Evolutionary conservation across 2,329 filamentous ascomycete species (phyloP).

Genomic region (Ophidiomyces ophidiicola): DNA sequence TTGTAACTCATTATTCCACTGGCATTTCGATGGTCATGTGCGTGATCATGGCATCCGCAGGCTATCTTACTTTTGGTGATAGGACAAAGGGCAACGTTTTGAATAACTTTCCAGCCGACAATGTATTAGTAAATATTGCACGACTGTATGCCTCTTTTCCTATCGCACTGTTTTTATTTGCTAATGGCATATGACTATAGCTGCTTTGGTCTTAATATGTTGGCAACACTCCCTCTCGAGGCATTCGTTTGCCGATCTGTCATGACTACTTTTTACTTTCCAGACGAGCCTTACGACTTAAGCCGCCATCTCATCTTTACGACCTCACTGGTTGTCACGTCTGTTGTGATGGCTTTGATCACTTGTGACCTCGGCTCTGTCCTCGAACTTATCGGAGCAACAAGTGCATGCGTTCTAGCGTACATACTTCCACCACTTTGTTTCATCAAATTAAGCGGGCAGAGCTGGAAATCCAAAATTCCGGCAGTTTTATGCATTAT

Average conservation of each 20-base stretch:
- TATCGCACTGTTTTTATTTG: neutral
- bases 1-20: slow-evolving; percentile 88
- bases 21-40: slow-evolving; percentile 84
- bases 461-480: slow-evolving; percentile 60
- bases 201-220: slow-evolving; percentile 97
- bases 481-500: slow-evolving; percentile 58
- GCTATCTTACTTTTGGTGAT: slow-evolving; percentile 87
- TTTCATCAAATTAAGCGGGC: slow-evolving; percentile 80
- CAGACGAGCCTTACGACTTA: slow-evolving; percentile 63
- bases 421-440: slow-evolving; percentile 93
- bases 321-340: slow-evolving; percentile 64
- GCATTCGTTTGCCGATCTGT: slow-evolving; percentile 96
- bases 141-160: slow-evolving; percentile 46
- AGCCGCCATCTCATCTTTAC: slow-evolving; percentile 79
- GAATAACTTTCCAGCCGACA: slow-evolving; percentile 90
- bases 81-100: slow-evolving; percentile 88
- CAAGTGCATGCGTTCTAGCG: slow-evolving; percentile 82
- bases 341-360: slow-evolving; percentile 64
- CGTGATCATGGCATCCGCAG: slow-evolving; percentile 71
- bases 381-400: slow-evolving; percentile 92
- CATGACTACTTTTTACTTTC: slow-evolving; percentile 75
- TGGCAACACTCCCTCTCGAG: slow-evolving; percentile 90
- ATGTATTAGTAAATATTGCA: slow-evolving; percentile 86
- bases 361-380: slow-evolving; percentile 91
- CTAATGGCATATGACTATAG: slow-evolving; percentile 24